Evolutionary conservation across 1,284 basidiomycete species (phyloP).

Genomic region (Schizophyllum commune): DNA sequence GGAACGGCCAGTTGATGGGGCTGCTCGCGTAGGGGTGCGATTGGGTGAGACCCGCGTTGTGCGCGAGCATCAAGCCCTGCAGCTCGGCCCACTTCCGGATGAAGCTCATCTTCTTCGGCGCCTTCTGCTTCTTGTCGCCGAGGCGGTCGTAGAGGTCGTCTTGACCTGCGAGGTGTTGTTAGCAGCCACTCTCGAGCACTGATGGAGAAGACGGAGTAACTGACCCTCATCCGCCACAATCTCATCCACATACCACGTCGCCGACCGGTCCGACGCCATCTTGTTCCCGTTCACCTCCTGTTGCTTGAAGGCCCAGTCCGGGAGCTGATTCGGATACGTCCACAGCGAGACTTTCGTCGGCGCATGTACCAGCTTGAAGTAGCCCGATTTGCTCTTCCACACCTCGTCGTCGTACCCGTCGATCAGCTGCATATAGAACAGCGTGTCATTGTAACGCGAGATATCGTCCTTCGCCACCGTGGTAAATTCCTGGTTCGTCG

Average conservation of each 20-base stretch:
- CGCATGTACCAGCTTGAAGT: slow-evolving; percentile 86
- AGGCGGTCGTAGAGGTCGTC: slow-evolving; percentile 2
- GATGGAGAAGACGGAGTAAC: slow-evolving; percentile 22
- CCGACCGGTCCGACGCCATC: slow-evolving; percentile 75
- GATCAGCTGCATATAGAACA: slow-evolving; percentile 70
- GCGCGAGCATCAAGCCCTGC: slow-evolving; percentile 93
- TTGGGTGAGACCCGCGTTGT: slow-evolving; percentile 93
- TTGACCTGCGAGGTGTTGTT: slow-evolving; percentile 29
- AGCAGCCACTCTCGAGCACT: slow-evolving; percentile 45
- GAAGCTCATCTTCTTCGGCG: slow-evolving; percentile 81
- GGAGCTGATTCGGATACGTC: slow-evolving; percentile 82
- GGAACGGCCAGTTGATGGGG: slow-evolving; percentile 98
- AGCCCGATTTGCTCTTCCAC: slow-evolving; percentile 87
- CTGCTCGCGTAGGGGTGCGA: slow-evolving; percentile 93
- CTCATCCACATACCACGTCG: slow-evolving; percentile 85
- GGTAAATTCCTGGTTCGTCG: slow-evolving; percentile 98
- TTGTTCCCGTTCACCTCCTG: slow-evolving; percentile 99
- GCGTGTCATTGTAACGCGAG: slow-evolving; percentile 76
- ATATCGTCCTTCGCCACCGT: slow-evolving; percentile 74
- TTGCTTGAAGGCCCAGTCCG: slow-evolving; percentile 96
- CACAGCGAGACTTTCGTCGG: slow-evolving; percentile 90
- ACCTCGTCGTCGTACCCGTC: slow-evolving; percentile 72
- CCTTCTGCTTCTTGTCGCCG: slow-evolving; percentile 30
- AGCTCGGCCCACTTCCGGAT: slow-evolving; percentile 93
- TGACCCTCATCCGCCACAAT: slow-evolving; percentile 69